Conservation (phyloP, 768 basidiomycete species). For the Suillus subaureus region DNA sequence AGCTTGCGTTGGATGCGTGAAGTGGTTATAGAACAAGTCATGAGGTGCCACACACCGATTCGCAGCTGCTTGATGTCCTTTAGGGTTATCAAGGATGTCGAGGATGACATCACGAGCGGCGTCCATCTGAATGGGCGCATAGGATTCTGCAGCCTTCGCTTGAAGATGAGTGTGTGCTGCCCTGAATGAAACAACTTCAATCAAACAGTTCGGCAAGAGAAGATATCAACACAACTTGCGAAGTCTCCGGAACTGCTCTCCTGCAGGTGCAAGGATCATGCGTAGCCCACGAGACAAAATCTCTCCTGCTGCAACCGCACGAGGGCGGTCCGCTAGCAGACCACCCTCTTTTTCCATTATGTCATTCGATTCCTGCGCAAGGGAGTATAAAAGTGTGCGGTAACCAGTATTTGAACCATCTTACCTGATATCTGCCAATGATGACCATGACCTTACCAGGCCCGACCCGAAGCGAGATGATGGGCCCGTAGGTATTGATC, state of each 20-base stretch:
- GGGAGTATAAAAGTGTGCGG: background rate
- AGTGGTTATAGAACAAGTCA: slow-evolving; percentile 44
- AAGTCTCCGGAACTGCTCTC: slow-evolving; percentile 63
- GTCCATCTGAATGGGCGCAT: slow-evolving; percentile 49
- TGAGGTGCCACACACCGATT: slow-evolving; percentile 45
- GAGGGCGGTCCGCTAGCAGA: slow-evolving; percentile 53
- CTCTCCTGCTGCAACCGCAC: slow-evolving; percentile 58
- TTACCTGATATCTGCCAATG: slow-evolving; percentile 41
- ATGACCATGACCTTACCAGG: slow-evolving; percentile 28
- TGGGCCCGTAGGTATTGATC: slow-evolving; percentile 61
- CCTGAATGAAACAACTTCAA: slow-evolving; percentile 28
- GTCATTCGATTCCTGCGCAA: slow-evolving; percentile 53
- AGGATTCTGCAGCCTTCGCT: slow-evolving; percentile 50
- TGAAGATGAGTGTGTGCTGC: slow-evolving; percentile 62
- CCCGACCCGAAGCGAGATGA: slow-evolving; percentile 60
- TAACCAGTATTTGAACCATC: background rate
- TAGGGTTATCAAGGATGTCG: slow-evolving; percentile 33
- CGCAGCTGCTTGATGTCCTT: slow-evolving; percentile 54
- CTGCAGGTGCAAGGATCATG: slow-evolving; percentile 54
- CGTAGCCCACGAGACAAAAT: slow-evolving; percentile 61
- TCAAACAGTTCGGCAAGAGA: background rate
- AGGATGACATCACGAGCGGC: slow-evolving; percentile 31
- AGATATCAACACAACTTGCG: slow-evolving; percentile 42
- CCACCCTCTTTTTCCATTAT: slow-evolving; percentile 69
- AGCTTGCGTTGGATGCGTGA: slow-evolving; percentile 17